Evolutionary conservation across 2,329 filamentous ascomycete genomes (phyloP).

Genomic region (Xylariaceae sp.): DNA sequence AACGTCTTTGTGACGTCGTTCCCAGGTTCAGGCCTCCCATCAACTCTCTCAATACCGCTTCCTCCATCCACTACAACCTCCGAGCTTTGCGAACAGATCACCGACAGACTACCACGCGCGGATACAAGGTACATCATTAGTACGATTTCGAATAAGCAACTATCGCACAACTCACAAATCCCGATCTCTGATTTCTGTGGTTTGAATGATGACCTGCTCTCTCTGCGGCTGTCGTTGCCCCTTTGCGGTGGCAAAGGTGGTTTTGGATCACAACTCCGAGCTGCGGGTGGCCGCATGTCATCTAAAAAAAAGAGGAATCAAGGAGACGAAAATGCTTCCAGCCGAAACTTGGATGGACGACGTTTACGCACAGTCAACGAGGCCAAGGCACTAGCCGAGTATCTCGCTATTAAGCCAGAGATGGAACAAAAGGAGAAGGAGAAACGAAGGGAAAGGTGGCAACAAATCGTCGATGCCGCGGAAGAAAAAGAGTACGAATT

Average conservation of each 20-base stretch:
- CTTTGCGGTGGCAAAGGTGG: slow-evolving; percentile 94
- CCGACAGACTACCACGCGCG: slow-evolving; percentile 55
- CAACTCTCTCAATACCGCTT: slow-evolving; percentile 77
- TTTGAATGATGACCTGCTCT: slow-evolving; percentile 64
- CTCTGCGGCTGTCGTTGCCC: slow-evolving; percentile 73
- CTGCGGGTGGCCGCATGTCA: slow-evolving; percentile 96
- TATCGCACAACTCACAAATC: slow-evolving; percentile 49
- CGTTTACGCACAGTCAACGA: slow-evolving; percentile 88
- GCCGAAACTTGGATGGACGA: slow-evolving; percentile 87
- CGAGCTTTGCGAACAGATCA: slow-evolving; percentile 61
- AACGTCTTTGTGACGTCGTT: slow-evolving; percentile 87
- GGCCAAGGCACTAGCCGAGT: slow-evolving; percentile 91
- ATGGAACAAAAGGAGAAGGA: slow-evolving; percentile 96
- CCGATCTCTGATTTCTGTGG: slow-evolving; percentile 59
- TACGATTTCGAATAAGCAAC: slow-evolving; percentile 71
- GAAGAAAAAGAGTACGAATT: slow-evolving; percentile 83
- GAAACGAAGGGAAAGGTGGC: slow-evolving; percentile 76
- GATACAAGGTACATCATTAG: slow-evolving; percentile 69
- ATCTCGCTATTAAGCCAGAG: slow-evolving; percentile 90
- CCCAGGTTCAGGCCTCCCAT: slow-evolving; percentile 73
- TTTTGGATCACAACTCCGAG: slow-evolving; percentile 94
- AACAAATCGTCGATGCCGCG: slow-evolving; percentile 79
- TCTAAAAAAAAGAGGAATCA: slow-evolving; percentile 83
- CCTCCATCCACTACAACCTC: slow-evolving; percentile 59
- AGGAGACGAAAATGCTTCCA: slow-evolving; percentile 82